Evolutionary conservation across 164 flowering plant genomes (phyloP), one percentile per base, ranked within the genome.

Genomic region (Santalum album): DNA sequence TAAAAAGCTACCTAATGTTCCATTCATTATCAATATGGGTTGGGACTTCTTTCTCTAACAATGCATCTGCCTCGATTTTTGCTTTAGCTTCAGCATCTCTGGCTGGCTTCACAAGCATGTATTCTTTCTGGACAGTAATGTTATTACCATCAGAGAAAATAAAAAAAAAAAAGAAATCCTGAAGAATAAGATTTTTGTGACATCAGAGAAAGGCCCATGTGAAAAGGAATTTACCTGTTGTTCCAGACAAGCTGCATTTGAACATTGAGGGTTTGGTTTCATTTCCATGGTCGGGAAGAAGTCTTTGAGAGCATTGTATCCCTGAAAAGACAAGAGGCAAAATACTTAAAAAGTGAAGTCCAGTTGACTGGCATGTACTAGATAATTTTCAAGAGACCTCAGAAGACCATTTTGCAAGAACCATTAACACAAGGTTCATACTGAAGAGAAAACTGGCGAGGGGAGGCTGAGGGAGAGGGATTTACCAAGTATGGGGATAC

Each of bases 191-290:
- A n/a, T n/a, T n/a, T n/a, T n/a, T n/a, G n/a, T n/a, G n/a, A n/a
- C n/a, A n/a, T n/a, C n/a, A n/a, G n/a, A n/a, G n/a, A n/a, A n/a
- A n/a, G n/a, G n/a, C n/a, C n/a, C n/a, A n/a, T n/a, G n/a, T 51
- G 36, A 29, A 2, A 47, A 62, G 15, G n/a, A 2, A 18, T 14
- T 58, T 63, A 86, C 98, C 95, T 92, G 98, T 49, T 91, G 82
- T 48, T 86, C 86, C 38, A 86, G 62, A 67, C 98, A 92, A 55
- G 87, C 81, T 22, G 75, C 69, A 72, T 92, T 92, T 55, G 95
- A 83, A 69, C 98, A 92, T 61, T 92, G 98, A 49, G 94, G 81
- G 59, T 92, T 92, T 67, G 98, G 98, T 73, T 70, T 86, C 98
- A 92, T 86, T 70, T 78, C 80, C 98, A 92, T 92, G 46, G 96